Base-by-base conservation (phyloP, 164 flowering plant species). In the Taxillus chinensis region DNA sequence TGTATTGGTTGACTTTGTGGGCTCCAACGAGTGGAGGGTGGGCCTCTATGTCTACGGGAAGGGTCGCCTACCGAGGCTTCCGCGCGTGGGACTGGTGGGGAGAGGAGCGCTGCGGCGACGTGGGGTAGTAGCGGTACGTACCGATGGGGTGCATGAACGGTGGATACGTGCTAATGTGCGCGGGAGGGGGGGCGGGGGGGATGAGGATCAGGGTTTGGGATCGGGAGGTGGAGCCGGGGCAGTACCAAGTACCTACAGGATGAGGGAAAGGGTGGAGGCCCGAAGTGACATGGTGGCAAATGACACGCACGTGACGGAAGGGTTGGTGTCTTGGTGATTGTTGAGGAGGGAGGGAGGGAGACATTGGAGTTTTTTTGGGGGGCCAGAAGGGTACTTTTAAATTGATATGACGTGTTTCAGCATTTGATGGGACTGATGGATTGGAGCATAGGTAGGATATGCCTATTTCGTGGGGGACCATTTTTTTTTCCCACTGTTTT, bases 41-140 rank as follows among this genome's bases (percentile, higher is more conserved):
- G 98, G 98, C 3, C 78, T 91, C 0, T 89, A 68, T 60, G n/a
- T n/a, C n/a, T n/a, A n/a, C n/a, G n/a, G 92, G 95, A 0, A 96
- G 95, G 0, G 88, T 78, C 0, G 90, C 95, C 0, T 89, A 83
- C 2, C 83, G 82, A 7, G 80, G 96, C 0, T 78, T 90, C 62
- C 95, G 67, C 62, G 74, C 88, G 0, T 90, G 98, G 97, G 74
- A 89, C 68, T 77, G n/a, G 59, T 77, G 40, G 78, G 83, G 5
- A 27, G 27, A 27, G 27, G 27, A 27, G 27, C 27, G 54, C 53
- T 8, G 54, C 27, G 2, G 54, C 68, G 41, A 1, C 46, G 46
- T 9, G 46, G 46, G 10, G 46, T 6, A 2, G 46, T 6, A 9
- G 45, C 6, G n/a, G n/a, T 3, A 13, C 12, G 67, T 69, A 53